Conservation (phyloP, 2,329 filamentous ascomycete species). For the Rhynchosporium agropyri region DNA sequence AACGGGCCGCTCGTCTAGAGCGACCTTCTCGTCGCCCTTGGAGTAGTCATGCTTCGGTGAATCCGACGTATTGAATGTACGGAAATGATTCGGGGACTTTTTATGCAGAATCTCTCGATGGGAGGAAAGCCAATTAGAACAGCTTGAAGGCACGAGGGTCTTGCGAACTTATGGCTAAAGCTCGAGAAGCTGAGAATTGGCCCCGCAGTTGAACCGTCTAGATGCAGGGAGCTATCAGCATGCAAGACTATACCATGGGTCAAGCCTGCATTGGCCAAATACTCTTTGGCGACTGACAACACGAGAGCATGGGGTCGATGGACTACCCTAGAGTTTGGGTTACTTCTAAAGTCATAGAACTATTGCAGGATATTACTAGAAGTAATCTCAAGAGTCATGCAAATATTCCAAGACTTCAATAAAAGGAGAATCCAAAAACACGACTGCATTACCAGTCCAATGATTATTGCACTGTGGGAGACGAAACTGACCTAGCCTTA, state of each 20-base stretch:
- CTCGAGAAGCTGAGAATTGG: neutral
- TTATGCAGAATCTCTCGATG: neutral
- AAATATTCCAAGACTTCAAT: too few species aligned
- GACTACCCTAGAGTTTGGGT: neutral
- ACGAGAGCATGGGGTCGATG: conserved; percentile 5
- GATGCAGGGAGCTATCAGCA: neutral
- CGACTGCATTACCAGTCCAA: too few species aligned
- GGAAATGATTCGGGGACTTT: neutral
- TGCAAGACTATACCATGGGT: neutral
- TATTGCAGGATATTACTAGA: too few species aligned
- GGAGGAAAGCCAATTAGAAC: neutral
- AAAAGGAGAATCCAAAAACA: too few species aligned
- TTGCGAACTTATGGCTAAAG: conserved; percentile 14
- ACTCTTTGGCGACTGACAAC: neutral
- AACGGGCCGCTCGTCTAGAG: conserved; percentile 18
- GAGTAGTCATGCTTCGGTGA: conserved; percentile 15
- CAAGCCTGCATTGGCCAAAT: neutral
- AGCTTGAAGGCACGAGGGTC: neutral
- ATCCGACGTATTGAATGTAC: conserved; percentile 20
- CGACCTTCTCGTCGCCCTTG: conserved; percentile 25
- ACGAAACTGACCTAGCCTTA: too few species aligned
- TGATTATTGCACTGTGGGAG: too few species aligned
- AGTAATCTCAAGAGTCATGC: too few species aligned
- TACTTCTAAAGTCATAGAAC: too few species aligned
- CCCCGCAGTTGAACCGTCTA: neutral